These are phyloP conservation scores for Plasmodium malariae DNA, from an alignment of 169 alveolate species.

Conservation along the genomic window DNA sequence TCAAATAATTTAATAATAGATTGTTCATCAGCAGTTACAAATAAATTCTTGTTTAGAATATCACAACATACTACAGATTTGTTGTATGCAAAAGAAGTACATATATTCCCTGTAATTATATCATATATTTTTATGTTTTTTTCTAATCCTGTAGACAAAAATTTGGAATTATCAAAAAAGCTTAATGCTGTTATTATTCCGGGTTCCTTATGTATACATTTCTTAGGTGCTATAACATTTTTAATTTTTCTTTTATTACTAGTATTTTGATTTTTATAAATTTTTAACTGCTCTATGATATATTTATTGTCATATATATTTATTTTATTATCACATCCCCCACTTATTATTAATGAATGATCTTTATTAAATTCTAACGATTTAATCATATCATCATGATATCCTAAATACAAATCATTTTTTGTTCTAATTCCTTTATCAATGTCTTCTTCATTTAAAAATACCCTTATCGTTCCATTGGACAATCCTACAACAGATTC, in stretches of 20 bases:
- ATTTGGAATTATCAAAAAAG: slow-evolving; percentile 44
- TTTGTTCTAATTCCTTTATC: slow-evolving; percentile 13
- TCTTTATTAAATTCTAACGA: slow-evolving; percentile 30
- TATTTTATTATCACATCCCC: slow-evolving; percentile 73
- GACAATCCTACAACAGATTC: slow-evolving; percentile 54
- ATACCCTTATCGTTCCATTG: slow-evolving; percentile 50
- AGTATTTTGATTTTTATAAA: slow-evolving; percentile 2
- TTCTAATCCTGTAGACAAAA: slow-evolving; percentile 55
- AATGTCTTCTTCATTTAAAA: slow-evolving; percentile 56
- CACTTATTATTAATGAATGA: slow-evolving; percentile 31
- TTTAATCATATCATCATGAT: slow-evolving; percentile 61
- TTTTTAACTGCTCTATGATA: slow-evolving; percentile 30
- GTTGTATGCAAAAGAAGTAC: slow-evolving; percentile 34
- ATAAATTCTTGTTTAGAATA: slow-evolving; percentile 27
- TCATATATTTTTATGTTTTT: slow-evolving; percentile 63
- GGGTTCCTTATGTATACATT: slow-evolving; percentile 58
- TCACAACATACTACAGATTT: slow-evolving; percentile 60
- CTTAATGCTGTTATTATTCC: slow-evolving; percentile 32
- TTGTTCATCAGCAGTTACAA: slow-evolving; percentile 62
- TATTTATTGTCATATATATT: slow-evolving; percentile 63
- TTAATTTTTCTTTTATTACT: slow-evolving; percentile 50
- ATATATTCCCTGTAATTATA: slow-evolving; percentile 12
- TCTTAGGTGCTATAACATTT: slow-evolving; percentile 40
- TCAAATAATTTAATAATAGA: slow-evolving; percentile 69
- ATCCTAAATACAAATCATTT: slow-evolving; percentile 50